Base-by-base conservation (phyloP, 306 rosid genomes). In the Sicyos baderoa region DNA sequence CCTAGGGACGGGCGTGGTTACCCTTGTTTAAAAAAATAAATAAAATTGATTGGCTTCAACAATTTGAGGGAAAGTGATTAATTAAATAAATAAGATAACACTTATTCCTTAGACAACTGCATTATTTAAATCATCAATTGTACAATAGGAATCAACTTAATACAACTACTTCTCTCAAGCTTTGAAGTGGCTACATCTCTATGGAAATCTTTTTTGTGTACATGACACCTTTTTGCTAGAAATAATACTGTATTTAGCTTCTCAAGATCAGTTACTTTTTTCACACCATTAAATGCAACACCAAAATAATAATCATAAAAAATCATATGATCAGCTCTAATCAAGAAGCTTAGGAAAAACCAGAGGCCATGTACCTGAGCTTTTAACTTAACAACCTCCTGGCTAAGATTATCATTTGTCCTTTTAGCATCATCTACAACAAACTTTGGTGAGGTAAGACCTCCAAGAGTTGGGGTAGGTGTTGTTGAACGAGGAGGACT, bases 401-500 rank as follows among this genome's bases (percentile, higher is more conserved):
- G 96, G 79, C 90, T 86, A 75, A 93, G 96, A 86, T 88, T 79
- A 79, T 88, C 96, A 51, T 88, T 93, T 18, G 95, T 88, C 81
- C 91, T 88, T 84, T 85, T 90, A 76, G 90, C 88, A 79, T 88
- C 96, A 85, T 90, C 97, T 74, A 88, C 91, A 57, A 64, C 91
- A 61, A 93, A 81, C 78, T 93, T 93, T 62, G 99, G 97, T 44
- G 99, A 86, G 27, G 95, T 85, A 76, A 93, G 99, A 76, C 99
- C 99, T 76, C 96, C 99, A 35, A 93, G 81, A 62, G 99, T 93
- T 73, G 99, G 99, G 68, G 97, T 93, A 66, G 99, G 99, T 50
- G 99, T 93, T 22, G 99, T 93, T 72, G 99, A 90, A 69, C 99
- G 99, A 57, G 97, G 99, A 35, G 99, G 99, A 81, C 99, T 93